Percentiles rank a stretch among this genome's conserved stretches.
These are phyloP conservation scores for Prunus mongolica DNA, from an alignment of 306 rosid species.

Conservation along the genomic window DNA sequence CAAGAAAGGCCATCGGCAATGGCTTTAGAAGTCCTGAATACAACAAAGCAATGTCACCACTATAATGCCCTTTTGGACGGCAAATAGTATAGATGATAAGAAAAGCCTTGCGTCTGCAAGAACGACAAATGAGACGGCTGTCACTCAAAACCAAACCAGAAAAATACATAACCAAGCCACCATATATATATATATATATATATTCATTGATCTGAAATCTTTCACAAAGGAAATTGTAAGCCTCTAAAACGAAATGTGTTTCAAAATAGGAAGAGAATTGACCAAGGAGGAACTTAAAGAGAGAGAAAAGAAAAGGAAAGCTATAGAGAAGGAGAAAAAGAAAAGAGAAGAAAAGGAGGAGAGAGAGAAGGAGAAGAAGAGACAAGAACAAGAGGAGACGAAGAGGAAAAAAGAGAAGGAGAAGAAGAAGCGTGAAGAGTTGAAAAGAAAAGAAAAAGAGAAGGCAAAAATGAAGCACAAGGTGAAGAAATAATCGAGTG, in stretches of 20 bases:
- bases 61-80: conserved; percentile 16
- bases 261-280: conserved; percentile 36
- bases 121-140: conserved; percentile 8
- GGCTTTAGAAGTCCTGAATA: not conserved
- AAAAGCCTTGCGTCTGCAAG: not conserved
- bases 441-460: conserved; percentile 9
- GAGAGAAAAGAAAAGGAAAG: conserved; percentile 35
- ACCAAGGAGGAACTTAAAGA: conserved; percentile 42
- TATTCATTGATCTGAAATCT: not conserved
- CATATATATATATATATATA: not conserved
- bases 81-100: conserved; percentile 5
- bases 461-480: conserved; percentile 24
- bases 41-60: not conserved
- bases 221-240: not conserved
- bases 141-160: not conserved
- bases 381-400: conserved; percentile 1
- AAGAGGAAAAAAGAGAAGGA: conserved; percentile 15
- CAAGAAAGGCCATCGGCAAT: not conserved
- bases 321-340: conserved; percentile 25
- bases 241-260: conserved; percentile 32
- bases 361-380: conserved; percentile 16
- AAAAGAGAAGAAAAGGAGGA: conserved; percentile 6
- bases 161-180: not conserved
- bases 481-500: conserved; percentile 18
- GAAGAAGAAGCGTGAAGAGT: conserved; percentile 20